Evolutionary conservation across 2,329 filamentous ascomycete genomes (phyloP), one percentile per base, ranked within the genome.

Genomic region (Fusarium lyarnte): DNA sequence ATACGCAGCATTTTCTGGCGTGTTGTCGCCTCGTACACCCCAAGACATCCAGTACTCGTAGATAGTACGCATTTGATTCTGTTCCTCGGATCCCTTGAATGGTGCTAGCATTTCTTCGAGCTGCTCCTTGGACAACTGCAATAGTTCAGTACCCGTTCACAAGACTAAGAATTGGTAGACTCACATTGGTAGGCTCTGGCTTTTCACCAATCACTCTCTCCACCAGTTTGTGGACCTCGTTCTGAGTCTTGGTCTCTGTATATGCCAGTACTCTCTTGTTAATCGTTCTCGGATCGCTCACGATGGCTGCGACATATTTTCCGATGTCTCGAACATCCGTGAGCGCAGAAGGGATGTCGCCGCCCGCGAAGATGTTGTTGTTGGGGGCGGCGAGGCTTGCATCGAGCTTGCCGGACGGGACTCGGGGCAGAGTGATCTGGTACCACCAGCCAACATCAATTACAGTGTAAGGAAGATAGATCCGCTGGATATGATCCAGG

Each of bases 381-480:
- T 66, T 66, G 10, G 45, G 19, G 17, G n/a, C 45, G 8, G 41
- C 45, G 9, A 66, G 38, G 12, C 14, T 31, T 13, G 35, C 21
- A 4, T 66, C 45, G 5, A 66, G 36, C 35, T 60, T 66, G 31
- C 64, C 52, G 14, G 64, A 66, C 5, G 62, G 45, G 1, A 66
- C 62, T 17, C 33, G 45, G 9, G 64, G 64, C 6, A 60, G 45
- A 7, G 53, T 36, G 21, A 66, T 27, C 8, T 66, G 62, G n/a
- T 60, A 60, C 64, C 64, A 66, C 62, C 62, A 66, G 1, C 63
- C 65, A 8, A 68, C 39, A 13, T 63, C 38, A 9, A 68, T 63
- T 3, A 66, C 45, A 3, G 88, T 90, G 78, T 86, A 90, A 0
- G 87, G 86, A 0, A 90, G 81, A 42, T 80, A 77, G 1, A 86